phyloP scores from a whole-genome alignment of 192 early-diverging fungal genomes.

The Umbelopsis sp. region DNA sequence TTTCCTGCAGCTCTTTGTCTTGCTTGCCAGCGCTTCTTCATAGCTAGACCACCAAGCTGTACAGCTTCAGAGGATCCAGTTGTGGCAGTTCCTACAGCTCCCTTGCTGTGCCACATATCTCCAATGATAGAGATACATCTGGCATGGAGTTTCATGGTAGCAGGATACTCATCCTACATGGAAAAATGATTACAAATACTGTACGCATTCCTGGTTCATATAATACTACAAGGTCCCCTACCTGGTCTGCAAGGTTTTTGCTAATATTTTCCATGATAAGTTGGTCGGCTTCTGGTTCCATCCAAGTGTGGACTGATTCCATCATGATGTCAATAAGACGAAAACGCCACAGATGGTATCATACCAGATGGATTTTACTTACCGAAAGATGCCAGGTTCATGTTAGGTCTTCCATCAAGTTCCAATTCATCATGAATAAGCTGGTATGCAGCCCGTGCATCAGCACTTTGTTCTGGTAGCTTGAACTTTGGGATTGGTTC shows the following conservation, averaged over 20 bases:
- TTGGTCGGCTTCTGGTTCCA: slow-evolving; percentile 71
- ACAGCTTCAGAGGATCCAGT: slow-evolving; percentile 71
- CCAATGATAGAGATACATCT: slow-evolving; percentile 72
- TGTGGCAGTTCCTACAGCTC: slow-evolving; percentile 58
- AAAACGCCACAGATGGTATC: not conserved
- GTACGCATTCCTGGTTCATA: not conserved
- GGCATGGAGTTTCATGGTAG: slow-evolving; percentile 62
- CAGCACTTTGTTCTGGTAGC: slow-evolving; percentile 42
- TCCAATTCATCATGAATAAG: slow-evolving; percentile 73
- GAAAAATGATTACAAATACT: not conserved
- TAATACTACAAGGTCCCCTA: not conserved
- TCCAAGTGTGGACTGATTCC: slow-evolving; percentile 62
- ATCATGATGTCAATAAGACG: not conserved
- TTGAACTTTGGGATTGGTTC: slow-evolving; percentile 45
- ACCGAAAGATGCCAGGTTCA: slow-evolving; percentile 62
- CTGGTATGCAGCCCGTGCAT: slow-evolving; percentile 64
- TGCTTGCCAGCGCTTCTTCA: slow-evolving; percentile 68
- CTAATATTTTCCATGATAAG: slow-evolving; percentile 65
- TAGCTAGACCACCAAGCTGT: slow-evolving; percentile 65
- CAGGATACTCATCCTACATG: slow-evolving; percentile 65
- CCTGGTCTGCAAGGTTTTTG: slow-evolving; percentile 67
- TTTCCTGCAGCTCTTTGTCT: slow-evolving; percentile 55
- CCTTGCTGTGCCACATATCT: slow-evolving; percentile 63
- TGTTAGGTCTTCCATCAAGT: slow-evolving; percentile 61
- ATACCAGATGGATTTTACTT: not conserved